These are phyloP conservation scores for Mucor piriformis DNA, from an alignment of 371 early-diverging fungal genomes.

Conservation along the genomic window DNA sequence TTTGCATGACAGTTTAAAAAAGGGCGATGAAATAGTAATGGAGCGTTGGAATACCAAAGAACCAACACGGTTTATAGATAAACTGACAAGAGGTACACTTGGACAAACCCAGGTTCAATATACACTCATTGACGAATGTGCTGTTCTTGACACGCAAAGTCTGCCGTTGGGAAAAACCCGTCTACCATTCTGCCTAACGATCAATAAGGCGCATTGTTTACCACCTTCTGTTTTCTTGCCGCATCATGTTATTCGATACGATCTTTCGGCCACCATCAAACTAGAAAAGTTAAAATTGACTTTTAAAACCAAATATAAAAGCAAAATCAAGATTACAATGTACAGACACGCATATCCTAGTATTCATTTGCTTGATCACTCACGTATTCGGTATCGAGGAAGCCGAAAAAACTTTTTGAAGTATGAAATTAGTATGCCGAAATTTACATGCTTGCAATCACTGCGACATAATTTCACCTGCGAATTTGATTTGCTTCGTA, in stretches of 20 bases:
- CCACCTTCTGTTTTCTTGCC: constrained; percentile 33
- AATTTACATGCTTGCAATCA: constrained; percentile 33
- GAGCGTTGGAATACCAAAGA: constrained; percentile 15
- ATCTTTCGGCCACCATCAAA: constrained; percentile 28
- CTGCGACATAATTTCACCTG: constrained; percentile 13
- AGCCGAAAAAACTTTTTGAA: constrained; percentile 15
- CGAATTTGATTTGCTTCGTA: constrained; percentile 21
- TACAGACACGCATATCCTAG: constrained; percentile 32
- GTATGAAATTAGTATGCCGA: constrained; percentile 34
- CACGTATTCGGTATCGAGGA: constrained; percentile 37
- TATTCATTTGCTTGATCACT: constrained; percentile 17
- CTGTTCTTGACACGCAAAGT: constrained; percentile 1
- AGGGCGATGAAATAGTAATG: constrained; percentile 15
- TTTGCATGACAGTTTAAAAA: constrained; percentile 6
- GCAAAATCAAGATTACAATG: constrained; percentile 17
- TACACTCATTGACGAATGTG: constrained; percentile 14
- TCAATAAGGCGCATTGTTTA: constrained; percentile 22
- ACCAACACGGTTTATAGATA: constrained; percentile 1
- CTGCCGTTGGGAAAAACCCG: constrained; percentile 21
- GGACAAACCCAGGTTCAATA: constrained; percentile 15
- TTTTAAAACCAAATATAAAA: too few relatives aligned
- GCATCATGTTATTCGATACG: constrained; percentile 32
- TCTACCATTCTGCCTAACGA: constrained; percentile 31
- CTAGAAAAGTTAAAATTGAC: constrained; percentile 1
- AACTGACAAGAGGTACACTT: constrained; percentile 4